Evolutionary conservation across 768 basidiomycete genomes (phyloP), one percentile per base, ranked within the genome.

Genomic region (Lactifluus rugatus): DNA sequence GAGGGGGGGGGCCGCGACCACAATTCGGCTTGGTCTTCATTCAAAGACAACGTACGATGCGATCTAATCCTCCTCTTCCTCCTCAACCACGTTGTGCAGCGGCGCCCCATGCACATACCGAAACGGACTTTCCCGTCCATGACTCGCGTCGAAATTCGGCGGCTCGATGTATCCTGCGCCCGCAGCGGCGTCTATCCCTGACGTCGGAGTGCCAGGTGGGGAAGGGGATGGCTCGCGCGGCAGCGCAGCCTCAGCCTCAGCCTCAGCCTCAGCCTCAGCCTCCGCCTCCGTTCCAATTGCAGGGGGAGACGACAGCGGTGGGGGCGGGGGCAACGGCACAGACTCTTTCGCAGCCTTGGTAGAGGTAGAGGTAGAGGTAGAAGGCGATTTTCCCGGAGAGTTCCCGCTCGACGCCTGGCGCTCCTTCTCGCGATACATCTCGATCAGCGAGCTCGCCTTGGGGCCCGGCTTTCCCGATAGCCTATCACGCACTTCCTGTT

Each of bases 51-150:
- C 11, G 10, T 10, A 9, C 36, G n/a, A 36, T 14, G 37, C 8
- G 19, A 25, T 13, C 42, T 39, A 66, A 23, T 83, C 82, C 65
- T 88, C 85, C 61, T 89, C 87, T 58, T 87, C 84, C 65, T 90
- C 89, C 68, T 91, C 90, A 48, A 90, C 23, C 42, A 93, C 90
- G 60, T 92, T 92, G 63, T 91, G 87, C 66, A 93, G 75, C 28
- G 90, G 90, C 8, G 87, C 87, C 25, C 90, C 90, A 65, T 93
- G 90, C 14, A 89, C 69, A 66, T 93, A 93, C 44, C 88, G 80
- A 34, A 70, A 80, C 11, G 87, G 87, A 64, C 84, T 87, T 19
- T 71, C 73, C n/a, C 81, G 75, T 4, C 82, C 82, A 8, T 74
- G 70, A 19, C 74, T 73, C 16, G 74, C 64, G 10, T 71, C 59